phyloP scores from a whole-genome alignment of 768 basidiomycete genomes.

The Xerocomellus chrysenteron region DNA sequence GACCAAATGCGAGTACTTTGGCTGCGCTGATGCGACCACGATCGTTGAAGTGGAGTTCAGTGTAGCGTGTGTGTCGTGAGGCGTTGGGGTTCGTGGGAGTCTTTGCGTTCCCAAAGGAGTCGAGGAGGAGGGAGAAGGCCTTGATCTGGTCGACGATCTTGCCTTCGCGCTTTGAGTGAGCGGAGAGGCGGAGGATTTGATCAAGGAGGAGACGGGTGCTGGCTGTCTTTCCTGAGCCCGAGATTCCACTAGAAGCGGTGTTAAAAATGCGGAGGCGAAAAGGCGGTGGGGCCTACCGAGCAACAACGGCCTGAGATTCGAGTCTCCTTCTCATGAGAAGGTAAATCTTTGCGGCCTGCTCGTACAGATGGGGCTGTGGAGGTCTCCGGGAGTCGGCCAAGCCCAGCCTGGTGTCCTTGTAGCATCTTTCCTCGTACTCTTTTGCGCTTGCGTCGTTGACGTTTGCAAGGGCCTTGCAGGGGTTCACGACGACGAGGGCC shows the following conservation, averaged over 20 bases:
- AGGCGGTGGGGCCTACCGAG: constrained; percentile 40
- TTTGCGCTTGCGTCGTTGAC: constrained; percentile 56
- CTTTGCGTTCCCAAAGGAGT: constrained; percentile 68
- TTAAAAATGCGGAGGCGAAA: constrained; percentile 15
- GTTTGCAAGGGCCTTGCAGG: constrained; percentile 55
- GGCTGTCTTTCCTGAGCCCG: constrained; percentile 61
- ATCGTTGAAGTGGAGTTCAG: constrained; percentile 61
- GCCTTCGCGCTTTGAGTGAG: constrained; percentile 54
- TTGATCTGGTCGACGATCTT: constrained; percentile 56
- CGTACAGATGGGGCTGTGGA: constrained; percentile 60
- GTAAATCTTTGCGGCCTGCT: constrained; percentile 60
- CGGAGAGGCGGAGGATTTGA: constrained; percentile 59
- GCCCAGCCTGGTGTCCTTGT: constrained; percentile 50
- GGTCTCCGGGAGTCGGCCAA: constrained; percentile 37
- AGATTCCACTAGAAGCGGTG: constrained; percentile 48
- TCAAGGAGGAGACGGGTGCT: constrained; percentile 52
- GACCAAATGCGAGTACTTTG: constrained; percentile 57
- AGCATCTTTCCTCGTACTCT: constrained; percentile 55
- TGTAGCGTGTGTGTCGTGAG: constrained; percentile 57
- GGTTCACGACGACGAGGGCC: constrained; percentile 58
- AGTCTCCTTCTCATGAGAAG: constrained; percentile 53
- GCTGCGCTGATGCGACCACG: constrained; percentile 55
- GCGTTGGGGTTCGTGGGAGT: constrained; percentile 62
- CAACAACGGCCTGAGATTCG: constrained; percentile 56
- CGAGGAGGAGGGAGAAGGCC: constrained; percentile 53